Evolutionary conservation across 73 alveolate species (phyloP).

Genomic region (Stentor roeselii): DNA sequence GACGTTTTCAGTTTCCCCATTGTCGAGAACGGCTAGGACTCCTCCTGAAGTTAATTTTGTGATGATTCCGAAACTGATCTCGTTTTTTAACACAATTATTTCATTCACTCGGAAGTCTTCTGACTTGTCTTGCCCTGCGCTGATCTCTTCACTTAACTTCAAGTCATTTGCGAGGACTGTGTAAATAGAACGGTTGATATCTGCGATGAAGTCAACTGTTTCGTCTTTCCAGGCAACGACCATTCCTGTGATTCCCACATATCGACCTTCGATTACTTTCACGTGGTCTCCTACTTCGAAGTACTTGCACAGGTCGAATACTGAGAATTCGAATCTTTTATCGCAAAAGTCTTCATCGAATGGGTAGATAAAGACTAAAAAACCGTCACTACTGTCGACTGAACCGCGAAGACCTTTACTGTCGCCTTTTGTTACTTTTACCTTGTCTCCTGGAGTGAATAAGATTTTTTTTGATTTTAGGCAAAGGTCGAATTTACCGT

Average conservation of each 20-base stretch:
- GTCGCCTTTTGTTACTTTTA: constrained; percentile 70
- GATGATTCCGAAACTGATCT: constrained; percentile 67
- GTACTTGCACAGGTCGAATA: constrained; percentile 55
- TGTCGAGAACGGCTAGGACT: constrained; percentile 61
- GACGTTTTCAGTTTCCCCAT: constrained; percentile 58
- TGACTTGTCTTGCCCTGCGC: constrained; percentile 31
- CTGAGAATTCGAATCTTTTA: constrained; percentile 36
- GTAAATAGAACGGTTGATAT: constrained; percentile 52
- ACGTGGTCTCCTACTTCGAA: constrained; percentile 85
- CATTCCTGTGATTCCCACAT: constrained; percentile 83
- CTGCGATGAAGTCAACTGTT: constrained; percentile 58
- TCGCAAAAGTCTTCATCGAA: constrained; percentile 41
- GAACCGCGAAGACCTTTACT: constrained; percentile 64
- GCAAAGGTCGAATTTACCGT: constrained; percentile 21
- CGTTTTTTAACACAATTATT: constrained; percentile 57
- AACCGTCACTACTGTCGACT: constrained; percentile 60
- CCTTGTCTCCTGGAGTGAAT: constrained; percentile 75
- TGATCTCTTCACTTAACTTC: constrained; percentile 55
- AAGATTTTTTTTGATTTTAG: constrained; percentile 35
- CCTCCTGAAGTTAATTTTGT: constrained; percentile 57
- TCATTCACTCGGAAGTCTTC: constrained; percentile 67
- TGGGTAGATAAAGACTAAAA: constrained; percentile 52
- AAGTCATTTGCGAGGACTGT: constrained; percentile 56
- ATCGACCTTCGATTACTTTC: constrained; percentile 68
- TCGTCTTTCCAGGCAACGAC: constrained; percentile 45